Conservation (phyloP, 768 basidiomycete species). For the Agrocybe chaxingu region DNA sequence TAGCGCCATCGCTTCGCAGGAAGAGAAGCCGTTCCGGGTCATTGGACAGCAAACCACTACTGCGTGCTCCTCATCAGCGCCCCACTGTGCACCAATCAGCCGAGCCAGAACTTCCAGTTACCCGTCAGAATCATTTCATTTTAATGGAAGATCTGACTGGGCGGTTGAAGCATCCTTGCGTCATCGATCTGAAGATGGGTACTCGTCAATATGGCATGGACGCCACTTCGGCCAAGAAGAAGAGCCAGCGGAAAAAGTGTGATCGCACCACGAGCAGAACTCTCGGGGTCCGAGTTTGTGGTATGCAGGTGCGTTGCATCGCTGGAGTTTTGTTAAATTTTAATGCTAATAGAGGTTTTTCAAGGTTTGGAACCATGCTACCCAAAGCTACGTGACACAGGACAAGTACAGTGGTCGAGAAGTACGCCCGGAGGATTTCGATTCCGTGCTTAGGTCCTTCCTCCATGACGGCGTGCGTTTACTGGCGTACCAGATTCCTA, state of each 20-base stretch:
- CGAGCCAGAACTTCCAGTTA: conserved; percentile 42
- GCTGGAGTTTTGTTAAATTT: conserved; percentile 4
- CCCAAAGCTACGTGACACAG: conserved; percentile 84
- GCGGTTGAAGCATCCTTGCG: conserved; percentile 85
- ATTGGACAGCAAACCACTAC: conserved; percentile 28
- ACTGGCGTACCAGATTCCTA: conserved; percentile 89
- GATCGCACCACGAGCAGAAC: conserved; percentile 91
- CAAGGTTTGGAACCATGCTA: conserved; percentile 90
- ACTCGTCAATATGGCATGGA: conserved; percentile 98
- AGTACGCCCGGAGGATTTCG: conserved; percentile 82
- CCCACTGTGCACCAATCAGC: conserved; percentile 22
- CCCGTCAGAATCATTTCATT: conserved; percentile 96
- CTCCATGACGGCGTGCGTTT: conserved; percentile 80
- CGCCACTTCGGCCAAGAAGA: conserved; percentile 89
- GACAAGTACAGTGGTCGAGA: conserved; percentile 97
- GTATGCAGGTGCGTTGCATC: conserved; percentile 84
- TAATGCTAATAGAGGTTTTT: conserved; percentile 7
- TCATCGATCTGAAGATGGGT: conserved; percentile 99
- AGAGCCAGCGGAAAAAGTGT: conserved; percentile 98
- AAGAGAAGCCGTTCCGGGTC: conserved; percentile 44
- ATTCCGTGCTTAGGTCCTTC: conserved; percentile 77
- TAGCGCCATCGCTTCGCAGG: conserved; percentile 36
- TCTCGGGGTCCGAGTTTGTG: conserved; percentile 91
- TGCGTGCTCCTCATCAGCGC: conserved; percentile 22
- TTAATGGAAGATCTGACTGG: conserved; percentile 99